Evolutionary conservation across 108 stramenopile species (phyloP), one percentile per base, ranked within the genome.

Genomic region (Stephanodiscus triporus): DNA sequence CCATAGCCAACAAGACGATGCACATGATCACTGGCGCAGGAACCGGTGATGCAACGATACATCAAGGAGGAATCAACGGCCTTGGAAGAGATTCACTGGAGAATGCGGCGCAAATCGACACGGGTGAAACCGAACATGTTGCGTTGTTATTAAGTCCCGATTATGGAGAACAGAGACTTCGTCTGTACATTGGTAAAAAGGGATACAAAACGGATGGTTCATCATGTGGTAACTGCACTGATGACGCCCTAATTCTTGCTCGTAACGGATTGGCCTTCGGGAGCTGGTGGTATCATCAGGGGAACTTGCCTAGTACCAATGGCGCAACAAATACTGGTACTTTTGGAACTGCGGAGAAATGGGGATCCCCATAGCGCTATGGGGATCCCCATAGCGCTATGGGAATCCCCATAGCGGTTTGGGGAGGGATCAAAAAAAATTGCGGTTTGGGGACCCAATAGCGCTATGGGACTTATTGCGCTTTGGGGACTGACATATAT

Each of bases 171-270:
- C 29, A 76, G 29, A 67, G 27, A 6, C 40, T 76, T 54, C 55
- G 43, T 26, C 16, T 76, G 24, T 76, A 76, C 37, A 76, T 76
- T 36, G 75, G 75, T 9, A 68, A 68, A 24, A 76, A 76, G 56
- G 56, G 56, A 32, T 40, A 20, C 16, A 53, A 30, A 10, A 8
- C 5, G 2, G 55, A 76, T 58, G 75, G 75, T 23, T 20, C 32
- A 11, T 27, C 40, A 16, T 50, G 53, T 20, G 56, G 56, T 5
- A n/a, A 30, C 19, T 60, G 59, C 36, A 29, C 7, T 27, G 59
- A 29, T 17, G 59, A 60, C 32, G 59, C 6, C 10, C 56, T 24
- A 22, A 47, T 76, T 13, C 26, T 76, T 38, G 67, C 75, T 5
- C 45, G 75, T 10, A 76, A 76, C 30, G 75, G 75, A 6, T 17